Evolutionary conservation across 371 early-diverging fungal genomes (phyloP).

Genomic region (Mucor circinelloides): DNA sequence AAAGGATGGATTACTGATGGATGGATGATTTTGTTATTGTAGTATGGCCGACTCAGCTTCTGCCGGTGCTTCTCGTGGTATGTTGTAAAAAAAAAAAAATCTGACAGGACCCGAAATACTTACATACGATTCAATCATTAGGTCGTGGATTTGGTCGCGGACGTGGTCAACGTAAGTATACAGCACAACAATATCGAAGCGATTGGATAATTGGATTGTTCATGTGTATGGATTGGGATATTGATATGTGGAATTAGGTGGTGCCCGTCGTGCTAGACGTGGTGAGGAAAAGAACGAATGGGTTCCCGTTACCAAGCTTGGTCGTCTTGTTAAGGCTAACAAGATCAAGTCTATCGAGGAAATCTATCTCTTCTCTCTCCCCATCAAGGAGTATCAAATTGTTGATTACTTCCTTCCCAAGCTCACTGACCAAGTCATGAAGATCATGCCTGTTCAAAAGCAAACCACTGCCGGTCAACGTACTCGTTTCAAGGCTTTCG

Average conservation of each 20-base stretch:
- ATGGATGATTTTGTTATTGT: slow-evolving; percentile 15
- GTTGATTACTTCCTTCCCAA: slow-evolving; percentile 96
- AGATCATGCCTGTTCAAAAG: slow-evolving; percentile 99
- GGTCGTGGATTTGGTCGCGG: slow-evolving; percentile 87
- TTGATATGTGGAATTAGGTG: slow-evolving; percentile 11
- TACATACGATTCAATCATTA: slow-evolving; percentile 3
- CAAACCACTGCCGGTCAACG: slow-evolving; percentile 99
- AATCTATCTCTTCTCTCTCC: slow-evolving; percentile 97
- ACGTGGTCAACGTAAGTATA: slow-evolving; percentile 70
- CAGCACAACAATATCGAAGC: not conserved
- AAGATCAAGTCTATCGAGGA: slow-evolving; percentile 94
- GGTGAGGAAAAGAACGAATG: slow-evolving; percentile 90
- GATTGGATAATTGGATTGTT: not conserved
- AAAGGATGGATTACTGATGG: slow-evolving; percentile 8
- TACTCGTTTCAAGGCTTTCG: slow-evolving; percentile 99
- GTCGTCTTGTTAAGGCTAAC: slow-evolving; percentile 95
- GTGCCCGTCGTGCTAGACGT: slow-evolving; percentile 72
- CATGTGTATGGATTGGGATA: not conserved
- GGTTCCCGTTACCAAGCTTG: slow-evolving; percentile 97
- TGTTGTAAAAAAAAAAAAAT: slow-evolving; percentile 7
- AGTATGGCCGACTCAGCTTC: slow-evolving; percentile 78
- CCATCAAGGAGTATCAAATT: slow-evolving; percentile 99
- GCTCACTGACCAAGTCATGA: slow-evolving; percentile 99
- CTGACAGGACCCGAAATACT: not conserved
- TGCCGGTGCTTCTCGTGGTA: slow-evolving; percentile 75